phyloP scores from a whole-genome alignment of 139 green algal genomes.

The Chlorella sp. region DNA sequence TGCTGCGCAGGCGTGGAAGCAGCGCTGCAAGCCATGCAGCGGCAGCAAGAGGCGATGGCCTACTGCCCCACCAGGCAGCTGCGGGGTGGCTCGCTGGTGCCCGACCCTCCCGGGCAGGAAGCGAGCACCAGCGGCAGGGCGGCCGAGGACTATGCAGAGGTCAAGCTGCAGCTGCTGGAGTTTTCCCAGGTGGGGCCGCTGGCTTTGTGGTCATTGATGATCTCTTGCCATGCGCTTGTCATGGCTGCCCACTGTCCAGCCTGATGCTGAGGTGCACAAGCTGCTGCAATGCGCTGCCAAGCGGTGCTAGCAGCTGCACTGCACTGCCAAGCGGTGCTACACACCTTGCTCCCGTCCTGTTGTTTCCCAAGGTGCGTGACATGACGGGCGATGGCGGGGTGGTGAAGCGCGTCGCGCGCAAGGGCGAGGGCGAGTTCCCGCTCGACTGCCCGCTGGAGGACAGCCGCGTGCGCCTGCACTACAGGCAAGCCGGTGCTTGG shows the following conservation, averaged over 20 bases:
- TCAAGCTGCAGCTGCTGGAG: slow-evolving; percentile 58
- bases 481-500: slow-evolving; percentile 15
- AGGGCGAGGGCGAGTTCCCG: slow-evolving; percentile 84
- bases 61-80: slow-evolving; percentile 20
- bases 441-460: slow-evolving; percentile 88
- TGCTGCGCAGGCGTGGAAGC: slow-evolving; percentile 30
- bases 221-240: no score
- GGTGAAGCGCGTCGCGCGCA: slow-evolving; percentile 70
- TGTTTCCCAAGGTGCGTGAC: slow-evolving; percentile 73
- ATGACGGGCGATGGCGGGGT: slow-evolving; percentile 77
- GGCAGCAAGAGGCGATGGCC: slow-evolving; percentile 35
- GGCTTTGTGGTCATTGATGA: neutral
- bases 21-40: slow-evolving; percentile 33
- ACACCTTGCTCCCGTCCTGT: neutral
- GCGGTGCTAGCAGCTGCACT: no score
- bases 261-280: no score
- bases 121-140: neutral
- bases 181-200: slow-evolving; percentile 58
- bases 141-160: neutral
- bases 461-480: slow-evolving; percentile 72
- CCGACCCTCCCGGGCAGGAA: neutral
- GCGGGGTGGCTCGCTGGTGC: slow-evolving; percentile 1
- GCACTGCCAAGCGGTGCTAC: no score
- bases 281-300: no score
- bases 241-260: no score